These are phyloP conservation scores for Talaromyces proteolyticus DNA, from an alignment of 495 filamentous ascomycete genomes.

Conservation along the genomic window DNA sequence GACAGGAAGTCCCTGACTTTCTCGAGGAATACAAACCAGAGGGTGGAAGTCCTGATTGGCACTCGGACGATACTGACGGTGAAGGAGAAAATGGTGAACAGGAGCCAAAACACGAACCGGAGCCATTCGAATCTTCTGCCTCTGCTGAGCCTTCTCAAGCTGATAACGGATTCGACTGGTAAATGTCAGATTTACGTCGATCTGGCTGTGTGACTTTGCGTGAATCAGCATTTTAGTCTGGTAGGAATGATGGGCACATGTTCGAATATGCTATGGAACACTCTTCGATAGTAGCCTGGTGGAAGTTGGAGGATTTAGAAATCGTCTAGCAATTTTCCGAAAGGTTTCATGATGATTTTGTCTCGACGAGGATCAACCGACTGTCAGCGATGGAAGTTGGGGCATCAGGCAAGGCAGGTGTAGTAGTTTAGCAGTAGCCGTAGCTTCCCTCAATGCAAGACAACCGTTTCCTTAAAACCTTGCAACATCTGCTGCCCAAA, in stretches of 20 bases:
- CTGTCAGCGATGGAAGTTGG: not conserved
- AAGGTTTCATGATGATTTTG: too few species aligned
- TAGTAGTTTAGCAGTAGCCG: not conserved
- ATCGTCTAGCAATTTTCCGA: too few species aligned
- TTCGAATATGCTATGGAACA: too few species aligned
- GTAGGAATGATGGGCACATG: too few species aligned
- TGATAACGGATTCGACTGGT: not conserved
- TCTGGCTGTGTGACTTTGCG: too few species aligned
- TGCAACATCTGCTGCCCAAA: too few species aligned
- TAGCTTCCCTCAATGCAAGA: not conserved
- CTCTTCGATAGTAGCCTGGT: too few species aligned
- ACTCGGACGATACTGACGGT: slow-evolving; percentile 62
- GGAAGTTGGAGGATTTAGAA: too few species aligned
- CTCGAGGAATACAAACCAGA: slow-evolving; percentile 57
- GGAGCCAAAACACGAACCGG: not conserved
- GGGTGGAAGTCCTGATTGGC: slow-evolving; percentile 40
- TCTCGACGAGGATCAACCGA: too few species aligned
- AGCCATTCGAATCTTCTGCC: not conserved
- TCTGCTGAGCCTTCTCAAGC: not conserved
- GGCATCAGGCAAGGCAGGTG: not conserved
- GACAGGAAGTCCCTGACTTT: slow-evolving; percentile 77
- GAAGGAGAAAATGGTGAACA: slow-evolving; percentile 27
- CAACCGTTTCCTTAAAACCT: too few species aligned
- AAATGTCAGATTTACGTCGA: not conserved
- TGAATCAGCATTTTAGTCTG: too few species aligned